Evolutionary conservation across 768 basidiomycete genomes (phyloP), one percentile per base, ranked within the genome.

Genomic region (Dioszegia crocea): DNA sequence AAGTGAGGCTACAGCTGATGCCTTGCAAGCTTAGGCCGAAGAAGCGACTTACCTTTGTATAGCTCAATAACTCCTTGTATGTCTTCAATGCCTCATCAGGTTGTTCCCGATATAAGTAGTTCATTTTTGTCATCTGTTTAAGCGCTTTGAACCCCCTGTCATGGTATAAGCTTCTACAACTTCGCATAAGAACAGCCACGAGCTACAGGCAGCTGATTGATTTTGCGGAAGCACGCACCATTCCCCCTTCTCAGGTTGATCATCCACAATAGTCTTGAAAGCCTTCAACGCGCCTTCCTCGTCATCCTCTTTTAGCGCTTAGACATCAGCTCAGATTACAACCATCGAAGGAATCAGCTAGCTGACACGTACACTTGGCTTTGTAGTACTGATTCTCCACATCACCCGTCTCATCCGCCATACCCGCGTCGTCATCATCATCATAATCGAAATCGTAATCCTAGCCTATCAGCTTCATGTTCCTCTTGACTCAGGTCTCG

Each of bases 341-440:
- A 24, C 40, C 26, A 12, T 29, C 30, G 43, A 30, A 40, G 23
- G 8, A 4, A 40, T 12, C 38, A 41, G 19, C 12, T 45, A 4
- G 48, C 30, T 10, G 33, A n/a, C 14, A 29, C 8, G 27, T 65
- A 97, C 94, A 86, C 78, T 99, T 99, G 11, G 96, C 96, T 48
- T 86, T 88, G 77, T 98, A 98, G 79, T 99, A 99, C 84, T 92
- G 85, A 74, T 99, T 99, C 80, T 99, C 96, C 44, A 96, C 85
- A 78, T 96, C 93, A 24, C 85, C 88, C 53, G 84, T 88, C 48
- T 83, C 88, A 1, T 84, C 65, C 66, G 88, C 88, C 56, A 64
- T 72, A 11, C 62, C 75, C 11, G 47, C 66, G 56, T 89, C 85
- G 27, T 83, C 88, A 33, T 88, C 78, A 41, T 92, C 93, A 41